Base-by-base conservation (phyloP, 257 asterid genomes). In the Datura wrightii region DNA sequence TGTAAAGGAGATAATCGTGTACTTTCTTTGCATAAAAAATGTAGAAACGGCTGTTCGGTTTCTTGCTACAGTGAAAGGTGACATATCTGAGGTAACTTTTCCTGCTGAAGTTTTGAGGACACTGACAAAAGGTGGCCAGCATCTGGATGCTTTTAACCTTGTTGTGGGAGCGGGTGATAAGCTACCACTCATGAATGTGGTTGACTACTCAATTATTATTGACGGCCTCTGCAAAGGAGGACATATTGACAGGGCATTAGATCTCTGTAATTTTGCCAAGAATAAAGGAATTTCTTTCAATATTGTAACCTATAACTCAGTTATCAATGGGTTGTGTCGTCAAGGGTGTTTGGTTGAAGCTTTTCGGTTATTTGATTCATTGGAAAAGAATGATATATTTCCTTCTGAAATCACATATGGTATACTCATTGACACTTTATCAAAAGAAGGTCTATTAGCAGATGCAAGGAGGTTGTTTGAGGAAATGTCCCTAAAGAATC, bases 301-400 rank as follows among this genome's bases (percentile, higher is more conserved):
- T 83, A 90, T 91, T 84, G 88, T 89, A 70, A 84, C 93, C 55
- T 96, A 93, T 59, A 94, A 96, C 86, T 85, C 95, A 14, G 92
- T 96, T 58, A 90, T 96, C 67, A 88, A 90, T 39, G 99, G 97
- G 66, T 88, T 96, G 87, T 91, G 98, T 87, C 89, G 84, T 84
- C 96, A 94, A 85, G 97, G 98, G 37, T 96, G 94, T 55, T 81
- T 96, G 79, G 86, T 95, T 58, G 98, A 94, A 87, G 99, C 98
- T 78, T 91, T 94, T 88, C 90, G 97, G 87, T 87, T 94, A 89
- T 93, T 93, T 82, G 96, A 93, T 89, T 92, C 99, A 46, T 84
- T 96, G 74, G 96, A 91, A 88, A 88, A 71, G 84, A 88, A 84
- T 10, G 69, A 78, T 48, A 59, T 93, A 72, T 85, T 48, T 88